Conservation (phyloP, 2,329 filamentous ascomycete genomes). For the Calcarisporium arbuscula region DNA sequence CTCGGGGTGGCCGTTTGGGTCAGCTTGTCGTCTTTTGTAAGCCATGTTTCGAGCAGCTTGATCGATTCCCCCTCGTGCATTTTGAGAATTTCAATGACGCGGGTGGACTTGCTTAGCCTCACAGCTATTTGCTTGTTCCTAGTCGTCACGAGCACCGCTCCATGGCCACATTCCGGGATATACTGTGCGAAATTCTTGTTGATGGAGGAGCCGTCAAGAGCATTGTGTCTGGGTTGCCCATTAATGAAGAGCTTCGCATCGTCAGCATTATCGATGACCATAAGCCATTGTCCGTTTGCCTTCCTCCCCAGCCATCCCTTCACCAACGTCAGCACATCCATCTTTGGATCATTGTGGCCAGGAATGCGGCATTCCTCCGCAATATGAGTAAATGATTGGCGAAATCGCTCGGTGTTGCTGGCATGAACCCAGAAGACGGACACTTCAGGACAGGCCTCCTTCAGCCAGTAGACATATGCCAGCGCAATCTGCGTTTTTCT, state of each 20-base stretch:
- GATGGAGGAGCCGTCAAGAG: background rate
- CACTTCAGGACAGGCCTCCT: conserved; percentile 11
- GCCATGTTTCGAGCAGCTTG: conserved; percentile 16
- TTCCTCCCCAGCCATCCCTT: conserved; percentile 21
- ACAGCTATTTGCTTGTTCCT: conserved; percentile 21
- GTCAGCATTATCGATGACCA: conserved; percentile 11
- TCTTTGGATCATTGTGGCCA: conserved; percentile 14
- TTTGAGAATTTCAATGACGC: conserved; percentile 16
- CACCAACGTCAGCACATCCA: conserved; percentile 16
- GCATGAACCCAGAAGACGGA: conserved; percentile 29
- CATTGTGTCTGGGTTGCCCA: background rate
- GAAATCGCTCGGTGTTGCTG: conserved; percentile 22
- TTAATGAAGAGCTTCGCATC: conserved; percentile 8
- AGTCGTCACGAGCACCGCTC: conserved; percentile 25
- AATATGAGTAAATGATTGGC: conserved; percentile 18
- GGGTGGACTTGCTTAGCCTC: conserved; percentile 11
- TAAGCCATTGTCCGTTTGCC: conserved; percentile 13
- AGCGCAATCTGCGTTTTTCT: conserved; percentile 29
- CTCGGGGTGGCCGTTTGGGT: no score
- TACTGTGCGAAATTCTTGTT: conserved; percentile 7
- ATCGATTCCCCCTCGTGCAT: conserved; percentile 20
- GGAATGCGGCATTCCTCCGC: conserved; percentile 18
- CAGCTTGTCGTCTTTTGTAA: conserved; percentile 9
- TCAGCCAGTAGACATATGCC: conserved; percentile 19
- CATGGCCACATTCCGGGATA: conserved; percentile 22